Conservation (phyloP, 495 filamentous ascomycete species). For the Lasiosphaeria hispida region DNA sequence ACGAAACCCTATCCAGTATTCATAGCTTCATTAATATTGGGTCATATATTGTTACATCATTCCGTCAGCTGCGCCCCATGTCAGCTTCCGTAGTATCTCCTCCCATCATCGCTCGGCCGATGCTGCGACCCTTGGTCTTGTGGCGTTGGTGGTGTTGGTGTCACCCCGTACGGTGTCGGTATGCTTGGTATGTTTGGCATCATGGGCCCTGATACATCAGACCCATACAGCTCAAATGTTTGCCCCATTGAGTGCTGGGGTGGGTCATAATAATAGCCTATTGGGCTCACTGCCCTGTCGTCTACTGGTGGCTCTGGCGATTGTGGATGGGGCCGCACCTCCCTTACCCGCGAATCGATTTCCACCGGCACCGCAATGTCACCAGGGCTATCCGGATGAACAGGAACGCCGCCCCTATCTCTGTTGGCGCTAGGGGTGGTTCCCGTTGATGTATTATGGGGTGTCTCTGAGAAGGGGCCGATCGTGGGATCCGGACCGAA, state of each 20-base stretch:
- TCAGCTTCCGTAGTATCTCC: too few species aligned
- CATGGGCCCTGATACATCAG: conserved; percentile 1
- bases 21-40: too few species aligned
- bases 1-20: too few species aligned
- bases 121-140: too few species aligned
- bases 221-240: conserved; percentile 32
- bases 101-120: too few species aligned
- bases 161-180: too few species aligned
- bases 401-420: conserved; percentile 20
- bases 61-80: too few species aligned
- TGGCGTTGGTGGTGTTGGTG: too few species aligned
- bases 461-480: conserved; percentile 36
- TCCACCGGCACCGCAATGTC: conserved; percentile 37
- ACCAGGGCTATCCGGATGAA: conserved; percentile 29
- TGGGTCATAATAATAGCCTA: neutral
- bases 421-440: conserved; percentile 18
- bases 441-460: conserved; percentile 7
- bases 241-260: conserved; percentile 1
- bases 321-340: neutral
- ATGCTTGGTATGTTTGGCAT: too few species aligned
- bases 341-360: conserved; percentile 27
- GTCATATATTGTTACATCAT: too few species aligned
- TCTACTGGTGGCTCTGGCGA: neutral
- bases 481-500: conserved; percentile 31
- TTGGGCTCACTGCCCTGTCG: neutral